Base-by-base conservation (phyloP, 495 filamentous ascomycete genomes). In the Echria macrotheca region DNA sequence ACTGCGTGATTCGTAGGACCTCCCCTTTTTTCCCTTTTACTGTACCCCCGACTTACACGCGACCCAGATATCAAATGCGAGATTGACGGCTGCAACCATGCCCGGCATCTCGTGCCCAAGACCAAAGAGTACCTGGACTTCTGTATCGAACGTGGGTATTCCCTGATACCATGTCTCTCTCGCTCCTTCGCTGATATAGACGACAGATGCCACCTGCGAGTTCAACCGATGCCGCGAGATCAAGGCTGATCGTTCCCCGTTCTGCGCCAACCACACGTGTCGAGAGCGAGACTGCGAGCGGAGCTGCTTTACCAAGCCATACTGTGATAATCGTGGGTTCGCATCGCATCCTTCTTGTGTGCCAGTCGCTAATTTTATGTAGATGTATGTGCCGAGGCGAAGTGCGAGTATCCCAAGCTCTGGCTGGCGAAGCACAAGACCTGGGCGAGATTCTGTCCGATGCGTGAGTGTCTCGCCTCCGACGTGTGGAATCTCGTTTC, bases 201-300 rank as follows among this genome's bases (percentile, higher is more conserved):
- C 12, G 11, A 5, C 42, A 69, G 66, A 68, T 14, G 61, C 56
- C 25, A 54, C 41, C 26, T 69, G 66, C 48, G 39, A 56, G 1
- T 51, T 38, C 5, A 18, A 28, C 8, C 44, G 40, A 3, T 69
- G 66, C 24, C 24, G 14, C 1, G 39, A 46, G 9, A 39, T 42
- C 17, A 66, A 61, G 51, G 5, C 28, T 0, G 40, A 52, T 0
- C 41, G 42, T 3, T 64, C 59, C 0, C 9, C 25, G 0, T 57
- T 58, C n/a, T 69, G 66, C 14, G 32, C 40, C 0, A 44, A 31
- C 1, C 65, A 69, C 26, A 65, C 63, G 0, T 69, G 65, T 44
- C 44, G 17, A 1, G 56, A 58, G 24, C 54, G 65, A 32, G 45
- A 41, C 2, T 69, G 66, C 35, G 47, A 32, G 1, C 55, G 47